These are phyloP conservation scores for Arthroderma sp. DNA, from an alignment of 2,329 filamentous ascomycete genomes.

Conservation along the genomic window DNA sequence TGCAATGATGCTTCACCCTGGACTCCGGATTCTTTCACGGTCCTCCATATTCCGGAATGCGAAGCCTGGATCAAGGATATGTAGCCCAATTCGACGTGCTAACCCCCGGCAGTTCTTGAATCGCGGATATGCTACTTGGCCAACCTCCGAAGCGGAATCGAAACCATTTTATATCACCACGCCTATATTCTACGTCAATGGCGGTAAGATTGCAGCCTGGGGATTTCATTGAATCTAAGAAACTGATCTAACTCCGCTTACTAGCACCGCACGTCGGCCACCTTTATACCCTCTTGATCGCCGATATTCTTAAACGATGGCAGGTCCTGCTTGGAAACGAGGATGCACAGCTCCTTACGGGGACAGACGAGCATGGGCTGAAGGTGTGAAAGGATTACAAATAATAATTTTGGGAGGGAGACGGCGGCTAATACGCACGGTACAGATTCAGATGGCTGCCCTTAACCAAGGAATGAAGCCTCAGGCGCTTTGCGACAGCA, in stretches of 20 bases:
- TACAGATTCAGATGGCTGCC: slow-evolving; percentile 69
- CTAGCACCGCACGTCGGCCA: slow-evolving; percentile 87
- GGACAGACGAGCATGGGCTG: slow-evolving; percentile 95
- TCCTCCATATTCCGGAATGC: slow-evolving; percentile 17
- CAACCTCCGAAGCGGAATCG: slow-evolving; percentile 17
- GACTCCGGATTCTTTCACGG: slow-evolving; percentile 24
- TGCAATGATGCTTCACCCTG: slow-evolving; percentile 21
- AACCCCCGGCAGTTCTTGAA: slow-evolving; percentile 10
- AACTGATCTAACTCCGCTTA: slow-evolving; percentile 2
- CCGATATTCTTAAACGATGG: slow-evolving; percentile 89
- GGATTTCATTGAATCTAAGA: not conserved
- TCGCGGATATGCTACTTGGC: slow-evolving; percentile 22
- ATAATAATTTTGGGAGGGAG: not conserved
- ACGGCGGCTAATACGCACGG: not conserved
- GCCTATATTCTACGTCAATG: slow-evolving; percentile 98
- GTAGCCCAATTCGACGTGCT: slow-evolving; percentile 20
- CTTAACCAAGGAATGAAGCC: slow-evolving; percentile 56
- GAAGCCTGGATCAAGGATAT: slow-evolving; percentile 22
- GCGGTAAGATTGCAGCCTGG: slow-evolving; percentile 43
- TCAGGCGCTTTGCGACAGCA: slow-evolving; percentile 78
- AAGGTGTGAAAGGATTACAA: slow-evolving; percentile 44
- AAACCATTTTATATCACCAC: slow-evolving; percentile 95
- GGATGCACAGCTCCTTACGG: slow-evolving; percentile 65
- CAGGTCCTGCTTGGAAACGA: slow-evolving; percentile 58
- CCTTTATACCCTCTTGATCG: slow-evolving; percentile 81